Conservation (phyloP, 1,139 yeast genomes). For the Meyerozyma carpophila region DNA sequence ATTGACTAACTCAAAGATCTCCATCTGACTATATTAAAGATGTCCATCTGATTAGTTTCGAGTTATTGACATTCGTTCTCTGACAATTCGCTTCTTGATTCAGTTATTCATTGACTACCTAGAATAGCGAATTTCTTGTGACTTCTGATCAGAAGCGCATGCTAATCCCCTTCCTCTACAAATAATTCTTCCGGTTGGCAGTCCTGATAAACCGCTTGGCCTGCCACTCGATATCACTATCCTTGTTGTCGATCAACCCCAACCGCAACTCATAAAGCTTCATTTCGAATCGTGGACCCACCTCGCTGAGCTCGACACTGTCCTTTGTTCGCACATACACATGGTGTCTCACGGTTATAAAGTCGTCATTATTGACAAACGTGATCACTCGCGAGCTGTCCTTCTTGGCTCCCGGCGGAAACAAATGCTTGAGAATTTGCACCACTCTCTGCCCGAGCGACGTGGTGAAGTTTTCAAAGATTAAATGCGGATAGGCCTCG, state of each 20-base stretch:
- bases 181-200: conserved; percentile 88
- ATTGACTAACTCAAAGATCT: no score
- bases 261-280: conserved; percentile 78
- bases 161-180: conserved; percentile 18
- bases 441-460: conserved; percentile 80
- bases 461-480: conserved; percentile 87
- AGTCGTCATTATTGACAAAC: conserved; percentile 86
- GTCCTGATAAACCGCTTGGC: conserved; percentile 88
- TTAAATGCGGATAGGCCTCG: conserved; percentile 89
- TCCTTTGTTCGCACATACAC: conserved; percentile 87
- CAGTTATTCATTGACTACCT: no score
- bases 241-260: conserved; percentile 91
- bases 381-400: conserved; percentile 87
- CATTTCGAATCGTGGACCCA: conserved; percentile 99
- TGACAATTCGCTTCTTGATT: no score
- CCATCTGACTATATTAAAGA: no score
- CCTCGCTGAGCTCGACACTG: conserved; percentile 87
- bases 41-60: no score
- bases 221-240: conserved; percentile 98
- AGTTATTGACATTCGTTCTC: no score
- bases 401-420: conserved; percentile 95
- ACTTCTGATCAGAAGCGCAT: no score
- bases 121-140: no score
- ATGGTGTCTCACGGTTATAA: conserved; percentile 90
- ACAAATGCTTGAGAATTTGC: conserved; percentile 76